Evolutionary conservation across 2,329 filamentous ascomycete species (phyloP).

Genomic region (Scorias spongiosa): DNA sequence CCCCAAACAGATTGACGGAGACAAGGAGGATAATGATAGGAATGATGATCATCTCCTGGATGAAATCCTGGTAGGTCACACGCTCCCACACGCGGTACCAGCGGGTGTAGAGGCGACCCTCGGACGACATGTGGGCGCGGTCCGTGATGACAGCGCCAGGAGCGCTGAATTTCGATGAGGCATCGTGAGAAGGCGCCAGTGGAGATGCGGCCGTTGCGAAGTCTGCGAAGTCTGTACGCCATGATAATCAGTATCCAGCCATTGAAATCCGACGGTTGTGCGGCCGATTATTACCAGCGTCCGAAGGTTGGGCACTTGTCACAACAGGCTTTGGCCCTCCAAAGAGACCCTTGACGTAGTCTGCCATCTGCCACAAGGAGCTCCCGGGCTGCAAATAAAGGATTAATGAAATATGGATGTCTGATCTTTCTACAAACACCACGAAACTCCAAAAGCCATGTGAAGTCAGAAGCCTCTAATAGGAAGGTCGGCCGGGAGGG

Average conservation of each 20-base stretch:
- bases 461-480: background rate
- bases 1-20: conserved; percentile 66
- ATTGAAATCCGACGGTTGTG: conserved; percentile 16
- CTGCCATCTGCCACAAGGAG: conserved; percentile 24
- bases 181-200: conserved; percentile 33
- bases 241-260: conserved; percentile 5
- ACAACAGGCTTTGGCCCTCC: conserved; percentile 48
- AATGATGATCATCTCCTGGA: conserved; percentile 70
- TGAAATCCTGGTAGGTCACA: conserved; percentile 69
- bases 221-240: conserved; percentile 69
- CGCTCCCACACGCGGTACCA: conserved; percentile 98
- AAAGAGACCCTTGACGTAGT: conserved; percentile 52
- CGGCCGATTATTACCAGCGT: conserved; percentile 40
- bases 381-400: background rate
- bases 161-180: conserved; percentile 40
- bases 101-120: conserved; percentile 60
- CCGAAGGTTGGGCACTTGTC: conserved; percentile 30
- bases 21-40: conserved; percentile 60
- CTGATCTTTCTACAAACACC: background rate
- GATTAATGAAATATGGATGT: background rate
- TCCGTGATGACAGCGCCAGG: conserved; percentile 25
- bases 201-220: conserved; percentile 69
- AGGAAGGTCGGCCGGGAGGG: background rate
- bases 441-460: background rate
- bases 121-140: conserved; percentile 25